Evolutionary conservation across 805 yeast genomes (phyloP).

Genomic region (Starmerella floricola): DNA sequence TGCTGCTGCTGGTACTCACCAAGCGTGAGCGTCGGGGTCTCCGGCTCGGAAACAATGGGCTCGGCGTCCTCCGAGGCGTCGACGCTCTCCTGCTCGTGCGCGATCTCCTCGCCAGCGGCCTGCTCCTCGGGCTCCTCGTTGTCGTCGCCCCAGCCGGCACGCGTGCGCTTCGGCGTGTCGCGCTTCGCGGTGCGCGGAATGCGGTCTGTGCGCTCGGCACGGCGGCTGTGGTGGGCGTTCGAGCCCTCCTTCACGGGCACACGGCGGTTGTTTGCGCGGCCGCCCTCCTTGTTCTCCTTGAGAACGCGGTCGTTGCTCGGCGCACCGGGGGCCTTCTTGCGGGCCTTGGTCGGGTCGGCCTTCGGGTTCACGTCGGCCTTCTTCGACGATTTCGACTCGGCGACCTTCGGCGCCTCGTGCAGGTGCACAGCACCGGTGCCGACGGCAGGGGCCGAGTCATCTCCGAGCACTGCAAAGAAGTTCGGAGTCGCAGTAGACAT

Average conservation of each 20-base stretch:
- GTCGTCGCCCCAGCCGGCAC: conserved; percentile 82
- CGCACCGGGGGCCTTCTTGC: conserved; percentile 39
- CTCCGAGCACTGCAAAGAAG: conserved; percentile 22
- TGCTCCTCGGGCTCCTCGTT: conserved; percentile 54
- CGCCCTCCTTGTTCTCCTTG: conserved; percentile 45
- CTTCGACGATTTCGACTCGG: conserved; percentile 60
- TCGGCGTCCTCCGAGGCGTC: conserved; percentile 34
- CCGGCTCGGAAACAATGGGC: conserved; percentile 34
- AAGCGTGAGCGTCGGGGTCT: conserved; percentile 44
- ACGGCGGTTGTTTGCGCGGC: conserved; percentile 46
- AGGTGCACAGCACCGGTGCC: conserved; percentile 20
- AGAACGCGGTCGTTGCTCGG: conserved; percentile 85
- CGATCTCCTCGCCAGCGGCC: conserved; percentile 37
- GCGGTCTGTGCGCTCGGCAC: conserved; percentile 59
- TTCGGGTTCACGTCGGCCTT: conserved; percentile 38
- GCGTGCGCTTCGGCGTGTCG: conserved; percentile 74
- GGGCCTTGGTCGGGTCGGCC: conserved; percentile 56
- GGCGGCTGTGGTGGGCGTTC: conserved; percentile 42
- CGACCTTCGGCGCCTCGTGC: conserved; percentile 42
- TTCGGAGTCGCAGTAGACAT: conserved; percentile 23
- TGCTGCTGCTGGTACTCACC: conserved; percentile 56
- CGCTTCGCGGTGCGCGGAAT: conserved; percentile 72
- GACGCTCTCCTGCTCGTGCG: conserved; percentile 31
- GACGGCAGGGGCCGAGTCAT: conserved; percentile 15
- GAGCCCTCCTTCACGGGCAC: conserved; percentile 38